A percentile compares a stretch with the other conserved stretches of the same genome.
phyloP scores from a whole-genome alignment of 371 early-diverging fungal genomes.

The Mucor saturninus region DNA sequence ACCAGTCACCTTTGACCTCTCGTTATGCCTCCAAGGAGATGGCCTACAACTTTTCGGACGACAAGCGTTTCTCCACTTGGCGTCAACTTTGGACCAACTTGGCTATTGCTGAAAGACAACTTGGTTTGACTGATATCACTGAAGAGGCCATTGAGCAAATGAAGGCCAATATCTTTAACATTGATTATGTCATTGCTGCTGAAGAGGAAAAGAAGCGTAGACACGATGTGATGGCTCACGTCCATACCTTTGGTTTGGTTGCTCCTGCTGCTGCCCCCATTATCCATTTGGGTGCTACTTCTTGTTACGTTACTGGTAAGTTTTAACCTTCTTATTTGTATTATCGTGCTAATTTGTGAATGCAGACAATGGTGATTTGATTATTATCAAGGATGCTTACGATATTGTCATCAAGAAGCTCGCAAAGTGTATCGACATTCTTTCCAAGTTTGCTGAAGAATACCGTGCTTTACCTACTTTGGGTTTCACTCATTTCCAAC shows the following conservation, averaged over 20 bases:
- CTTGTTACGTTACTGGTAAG: constrained; percentile 91
- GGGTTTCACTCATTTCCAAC: constrained; percentile 98
- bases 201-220: constrained; percentile 93
- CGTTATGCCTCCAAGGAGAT: constrained; percentile 97
- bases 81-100: constrained; percentile 93
- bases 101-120: constrained; percentile 91
- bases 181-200: constrained; percentile 90
- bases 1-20: constrained; percentile 93
- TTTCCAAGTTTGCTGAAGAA: constrained; percentile 78
- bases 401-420: constrained; percentile 91
- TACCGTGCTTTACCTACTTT: constrained; percentile 91
- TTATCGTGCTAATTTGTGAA: not conserved
- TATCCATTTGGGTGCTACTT: constrained; percentile 97
- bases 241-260: constrained; percentile 94
- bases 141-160: constrained; percentile 89
- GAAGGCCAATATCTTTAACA: constrained; percentile 84
- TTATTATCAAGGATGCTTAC: constrained; percentile 92
- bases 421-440: constrained; percentile 77
- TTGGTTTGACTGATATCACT: constrained; percentile 87
- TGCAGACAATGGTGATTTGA: constrained; percentile 93
- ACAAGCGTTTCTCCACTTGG: constrained; percentile 95
- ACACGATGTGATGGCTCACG: constrained; percentile 98
- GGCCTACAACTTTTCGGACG: constrained; percentile 94
- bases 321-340: not conserved
- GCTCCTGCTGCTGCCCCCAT: constrained; percentile 93